These are phyloP conservation scores for Solanum acaule DNA, from an alignment of 257 asterid species.

Conservation along the genomic window DNA sequence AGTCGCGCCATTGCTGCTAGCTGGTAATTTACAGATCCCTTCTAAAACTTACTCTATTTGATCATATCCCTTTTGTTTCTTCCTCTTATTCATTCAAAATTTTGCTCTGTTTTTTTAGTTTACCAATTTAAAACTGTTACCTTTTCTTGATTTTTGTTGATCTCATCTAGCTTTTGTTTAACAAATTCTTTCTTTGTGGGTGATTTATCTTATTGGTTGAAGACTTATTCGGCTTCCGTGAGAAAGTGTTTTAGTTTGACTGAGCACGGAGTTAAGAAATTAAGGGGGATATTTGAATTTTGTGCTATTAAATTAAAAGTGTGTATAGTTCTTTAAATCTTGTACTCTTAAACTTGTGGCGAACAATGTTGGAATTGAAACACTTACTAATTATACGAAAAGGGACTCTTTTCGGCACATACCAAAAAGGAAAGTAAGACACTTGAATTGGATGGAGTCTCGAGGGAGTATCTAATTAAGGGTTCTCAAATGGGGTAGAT, in stretches of 20 bases:
- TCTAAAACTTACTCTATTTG: background rate
- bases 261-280: background rate
- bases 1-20: constrained; percentile 6
- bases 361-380: background rate
- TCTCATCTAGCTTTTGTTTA: background rate
- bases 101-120: background rate
- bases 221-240: background rate
- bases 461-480: background rate
- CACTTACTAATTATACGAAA: too few species aligned
- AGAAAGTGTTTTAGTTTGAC: too few species aligned
- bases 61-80: background rate
- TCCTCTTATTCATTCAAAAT: background rate
- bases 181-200: background rate
- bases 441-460: background rate
- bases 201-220: background rate
- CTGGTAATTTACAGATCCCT: background rate
- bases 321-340: background rate
- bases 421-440: background rate
- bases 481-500: background rate
- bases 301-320: background rate
- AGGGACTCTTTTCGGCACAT: background rate
- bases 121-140: background rate
- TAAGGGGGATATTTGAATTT: background rate
- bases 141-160: background rate
- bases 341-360: background rate